Base-by-base conservation (phyloP, 768 basidiomycete species). In the Kwoniella sp. region DNA sequence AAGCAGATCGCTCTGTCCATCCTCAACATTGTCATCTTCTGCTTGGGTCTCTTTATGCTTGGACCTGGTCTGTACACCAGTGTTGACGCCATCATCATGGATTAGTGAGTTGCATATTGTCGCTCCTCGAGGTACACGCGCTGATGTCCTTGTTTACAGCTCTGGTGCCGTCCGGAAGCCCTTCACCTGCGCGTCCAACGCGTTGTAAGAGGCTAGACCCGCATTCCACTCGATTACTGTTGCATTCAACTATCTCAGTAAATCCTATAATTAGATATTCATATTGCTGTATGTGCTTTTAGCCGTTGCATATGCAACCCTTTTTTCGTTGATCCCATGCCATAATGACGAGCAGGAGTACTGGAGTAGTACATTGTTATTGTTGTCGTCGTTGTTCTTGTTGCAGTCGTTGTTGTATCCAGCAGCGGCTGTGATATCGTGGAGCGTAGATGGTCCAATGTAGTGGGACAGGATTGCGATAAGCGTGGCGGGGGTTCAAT, bases 21-120 rank as follows among this genome's bases (percentile, higher is more conserved):
- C 19, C 44, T 67, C 61, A 76, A 76, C 55, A 68, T 72, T 53
- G 51, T 76, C 58, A 76, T 76, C 63, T 68, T 76, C 49, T 15
- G 51, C 44, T 60, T 76, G 13, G 74, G 74, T 2, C 54, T 76
- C 27, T 71, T 76, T 69, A 76, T 76, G 74, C 68, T 76, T 17
- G 74, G 74, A 25, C 74, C 74, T 1, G 74, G 74, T 27, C 61
- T 76, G 2, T 76, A 76, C 53, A 73, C 74, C 52, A 64, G 64
- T 49, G 60, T 76, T 15, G 60, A 76, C 13, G 74, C 74, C 2
- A 73, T 76, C 54, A 56, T 72, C 4, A 47, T 62, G 2, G 71
- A 70, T 49, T 76, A 76, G 74, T 76, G 55, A 68, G 74, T 72
- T 19, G 13, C 33, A 5, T 13, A 6, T 33, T 19, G 30, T 33